These are phyloP conservation scores for Pyrus hybrid DNA, from an alignment of 331 rosid genomes.

Conservation along the genomic window DNA sequence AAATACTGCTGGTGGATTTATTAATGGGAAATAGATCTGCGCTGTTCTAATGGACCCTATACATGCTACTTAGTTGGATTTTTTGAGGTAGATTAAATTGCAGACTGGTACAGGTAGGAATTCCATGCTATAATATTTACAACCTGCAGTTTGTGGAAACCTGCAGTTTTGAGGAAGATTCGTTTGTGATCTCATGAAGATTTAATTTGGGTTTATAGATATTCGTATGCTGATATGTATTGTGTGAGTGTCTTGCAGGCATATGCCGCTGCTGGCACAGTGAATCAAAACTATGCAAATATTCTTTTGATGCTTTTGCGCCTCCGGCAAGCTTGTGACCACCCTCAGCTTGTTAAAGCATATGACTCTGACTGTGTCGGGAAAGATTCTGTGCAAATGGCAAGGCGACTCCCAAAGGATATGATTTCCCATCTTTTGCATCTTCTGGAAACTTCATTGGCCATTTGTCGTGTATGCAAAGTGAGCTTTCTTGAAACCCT, in stretches of 20 bases:
- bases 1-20: neutral
- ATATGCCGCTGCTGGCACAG: constrained; percentile 99
- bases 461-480: constrained; percentile 63
- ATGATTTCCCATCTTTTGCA: constrained; percentile 53
- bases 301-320: constrained; percentile 95
- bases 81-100: neutral
- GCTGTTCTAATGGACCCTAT: neutral
- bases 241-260: constrained; percentile 49
- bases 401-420: constrained; percentile 64
- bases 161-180: neutral
- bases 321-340: constrained; percentile 99
- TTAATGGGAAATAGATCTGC: neutral
- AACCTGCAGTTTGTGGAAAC: neutral
- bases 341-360: constrained; percentile 86
- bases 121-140: neutral
- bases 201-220: neutral
- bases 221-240: neutral
- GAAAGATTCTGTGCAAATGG: constrained; percentile 66
- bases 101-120: neutral
- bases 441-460: constrained; percentile 55
- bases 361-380: constrained; percentile 61
- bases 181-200: neutral
- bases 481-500: constrained; percentile 49
- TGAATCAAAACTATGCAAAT: constrained; percentile 96
- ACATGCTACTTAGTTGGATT: neutral